These are phyloP conservation scores for Microsporum ferrugineum DNA, from an alignment of 2,329 filamentous ascomycete species.

Conservation along the genomic window DNA sequence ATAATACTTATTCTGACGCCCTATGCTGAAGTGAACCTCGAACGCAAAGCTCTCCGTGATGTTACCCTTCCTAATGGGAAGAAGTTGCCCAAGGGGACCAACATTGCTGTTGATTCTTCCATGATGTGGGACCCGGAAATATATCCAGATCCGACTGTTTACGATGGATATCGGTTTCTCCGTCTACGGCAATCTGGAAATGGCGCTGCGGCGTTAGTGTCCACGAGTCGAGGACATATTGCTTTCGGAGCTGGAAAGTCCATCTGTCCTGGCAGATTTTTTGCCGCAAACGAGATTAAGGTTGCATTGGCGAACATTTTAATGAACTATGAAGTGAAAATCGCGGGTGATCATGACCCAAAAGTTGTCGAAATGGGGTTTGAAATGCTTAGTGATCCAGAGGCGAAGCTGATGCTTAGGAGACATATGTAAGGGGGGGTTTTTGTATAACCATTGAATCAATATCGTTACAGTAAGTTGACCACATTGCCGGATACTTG, in stretches of 20 bases:
- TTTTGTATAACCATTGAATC: too few relatives aligned
- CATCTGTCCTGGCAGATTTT: background rate
- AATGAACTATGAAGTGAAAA: constrained; percentile 3
- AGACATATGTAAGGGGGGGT: background rate
- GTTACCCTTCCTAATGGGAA: constrained; percentile 14
- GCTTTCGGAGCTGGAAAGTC: background rate
- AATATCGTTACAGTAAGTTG: too few relatives aligned
- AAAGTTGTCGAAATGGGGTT: background rate
- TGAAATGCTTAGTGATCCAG: background rate
- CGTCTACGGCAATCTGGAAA: background rate
- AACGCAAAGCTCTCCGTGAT: background rate
- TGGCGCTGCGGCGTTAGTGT: background rate
- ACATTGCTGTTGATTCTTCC: constrained; percentile 10
- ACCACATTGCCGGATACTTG: too few relatives aligned
- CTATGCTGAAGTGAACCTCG: background rate
- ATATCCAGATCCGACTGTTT: constrained; percentile 14
- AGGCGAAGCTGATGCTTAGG: background rate
- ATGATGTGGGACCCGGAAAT: constrained; percentile 14
- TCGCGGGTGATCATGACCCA: background rate
- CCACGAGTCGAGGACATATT: background rate
- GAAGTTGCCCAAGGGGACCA: constrained; percentile 13
- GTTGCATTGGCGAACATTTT: background rate
- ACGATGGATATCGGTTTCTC: constrained; percentile 15
- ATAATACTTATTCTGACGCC: constrained; percentile 3
- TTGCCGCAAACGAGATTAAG: background rate